phyloP scores from a whole-genome alignment of 2,329 filamentous ascomycete species.

The Setomelanomma holmii region DNA sequence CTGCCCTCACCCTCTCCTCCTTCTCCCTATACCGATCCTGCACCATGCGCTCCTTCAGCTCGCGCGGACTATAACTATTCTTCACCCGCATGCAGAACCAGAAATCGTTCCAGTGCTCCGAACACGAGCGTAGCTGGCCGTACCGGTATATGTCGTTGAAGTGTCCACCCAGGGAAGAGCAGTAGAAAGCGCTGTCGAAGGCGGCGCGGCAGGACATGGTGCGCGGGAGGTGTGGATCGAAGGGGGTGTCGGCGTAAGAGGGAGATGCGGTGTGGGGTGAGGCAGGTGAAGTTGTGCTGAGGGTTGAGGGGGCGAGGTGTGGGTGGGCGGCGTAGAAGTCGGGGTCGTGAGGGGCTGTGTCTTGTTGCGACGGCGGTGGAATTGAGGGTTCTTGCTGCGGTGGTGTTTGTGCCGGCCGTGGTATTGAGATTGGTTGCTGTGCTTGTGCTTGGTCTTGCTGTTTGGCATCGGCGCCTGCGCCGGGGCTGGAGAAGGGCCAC shows the following conservation, averaged over 20 bases:
- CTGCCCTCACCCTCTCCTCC: constrained; percentile 69
- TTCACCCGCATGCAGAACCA: constrained; percentile 96
- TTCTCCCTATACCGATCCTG: constrained; percentile 72
- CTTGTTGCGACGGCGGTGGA: constrained; percentile 13
- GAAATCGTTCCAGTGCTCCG: constrained; percentile 89
- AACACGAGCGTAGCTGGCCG: constrained; percentile 77
- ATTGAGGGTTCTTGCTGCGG: constrained; percentile 24
- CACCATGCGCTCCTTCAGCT: constrained; percentile 65
- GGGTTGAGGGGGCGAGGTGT: constrained; percentile 50
- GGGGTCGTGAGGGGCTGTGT: constrained; percentile 55
- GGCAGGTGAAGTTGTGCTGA: constrained; percentile 18
- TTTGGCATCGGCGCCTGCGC: constrained; percentile 22
- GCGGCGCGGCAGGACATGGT: constrained; percentile 87
- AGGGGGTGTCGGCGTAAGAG: constrained; percentile 17
- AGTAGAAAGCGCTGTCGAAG: constrained; percentile 94
- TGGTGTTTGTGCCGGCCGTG: constrained; percentile 24
- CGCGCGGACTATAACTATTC: constrained; percentile 61
- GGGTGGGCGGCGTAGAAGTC: constrained; percentile 63
- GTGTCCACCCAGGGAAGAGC: constrained; percentile 88
- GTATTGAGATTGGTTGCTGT: constrained; percentile 8
- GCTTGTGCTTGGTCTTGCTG: constrained; percentile 15
- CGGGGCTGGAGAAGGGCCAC: constrained; percentile 32
- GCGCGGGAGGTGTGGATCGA: constrained; percentile 65
- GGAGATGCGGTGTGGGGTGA: constrained; percentile 10
- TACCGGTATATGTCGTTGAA: constrained; percentile 92